Evolutionary conservation across 768 basidiomycete species (phyloP), one percentile per base, ranked within the genome.

Genomic region (Aureoboletus auriporus): DNA sequence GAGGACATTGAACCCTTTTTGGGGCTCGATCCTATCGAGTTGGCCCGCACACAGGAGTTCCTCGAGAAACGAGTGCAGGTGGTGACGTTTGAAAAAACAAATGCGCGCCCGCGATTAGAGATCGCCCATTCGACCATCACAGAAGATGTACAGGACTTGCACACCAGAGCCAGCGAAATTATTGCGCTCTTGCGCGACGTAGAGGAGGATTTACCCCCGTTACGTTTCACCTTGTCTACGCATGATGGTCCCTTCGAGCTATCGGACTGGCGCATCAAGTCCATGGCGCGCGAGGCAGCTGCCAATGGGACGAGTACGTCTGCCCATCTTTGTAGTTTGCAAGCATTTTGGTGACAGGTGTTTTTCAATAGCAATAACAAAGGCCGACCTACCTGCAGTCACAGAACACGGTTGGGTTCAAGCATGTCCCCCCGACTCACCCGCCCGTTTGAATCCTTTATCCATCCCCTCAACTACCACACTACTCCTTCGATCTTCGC

Each of bases 1-100:
- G 52, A 59, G 5, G 65, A 73, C 42, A 49, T 75, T 8, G 63
- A 67, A 20, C 67, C 69, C 0, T 72, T 63, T 54, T 70, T 63
- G 62, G 73, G 67, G 0, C 55, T 75, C 41, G 53, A 62, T 33
- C 70, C 70, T 0, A n/a, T 34, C 1, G 58, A 60, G 3, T 37
- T 72, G 14, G 60, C 55, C 0, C 39, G 20, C 8, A 46, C 52
- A 0, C 66, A 60, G 30, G 23, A 42, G n/a, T 54, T 52, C 27
- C 51, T 61, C 12, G 68, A 72, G 50, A 27, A 5, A 4, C 23
- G 12, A 1, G 2, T 26, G 0, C 49, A 46, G 1, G 44, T 59
- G 8, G 54, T 63, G 7, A 66, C 67, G 4, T 45, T 71, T 20
- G 47, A 49, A 4, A 71, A 71, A 39, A 43, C 46, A 0, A 33